phyloP scores from a whole-genome alignment of 352 stramenopile genomes.

The Pythium insidiosum region DNA sequence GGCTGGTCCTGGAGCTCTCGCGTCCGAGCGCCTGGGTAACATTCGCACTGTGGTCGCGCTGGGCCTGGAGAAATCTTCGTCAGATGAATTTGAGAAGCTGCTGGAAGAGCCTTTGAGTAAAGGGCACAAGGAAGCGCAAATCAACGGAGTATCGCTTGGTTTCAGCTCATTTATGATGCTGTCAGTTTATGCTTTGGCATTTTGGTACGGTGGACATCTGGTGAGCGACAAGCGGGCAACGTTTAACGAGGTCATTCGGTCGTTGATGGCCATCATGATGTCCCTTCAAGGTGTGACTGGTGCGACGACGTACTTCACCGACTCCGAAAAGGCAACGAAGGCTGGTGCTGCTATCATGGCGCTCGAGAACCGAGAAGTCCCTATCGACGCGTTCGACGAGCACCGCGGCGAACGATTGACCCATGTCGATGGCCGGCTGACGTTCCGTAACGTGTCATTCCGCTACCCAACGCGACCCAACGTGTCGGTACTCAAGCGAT shows the following conservation, averaged over 20 bases:
- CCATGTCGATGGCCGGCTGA: constrained; percentile 20
- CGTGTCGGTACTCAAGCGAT: constrained; percentile 58
- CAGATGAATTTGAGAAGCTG: constrained; percentile 5
- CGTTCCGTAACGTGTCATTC: constrained; percentile 63
- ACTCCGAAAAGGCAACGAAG: constrained; percentile 65
- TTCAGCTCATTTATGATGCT: constrained; percentile 52
- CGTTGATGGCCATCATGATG: constrained; percentile 32
- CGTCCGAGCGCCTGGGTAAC: constrained; percentile 19
- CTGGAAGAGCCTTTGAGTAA: constrained; percentile 11
- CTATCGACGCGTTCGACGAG: constrained; percentile 25
- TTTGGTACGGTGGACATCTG: constrained; percentile 38
- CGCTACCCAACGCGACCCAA: constrained; percentile 56
- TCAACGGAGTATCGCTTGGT: constrained; percentile 28
- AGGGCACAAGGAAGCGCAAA: constrained; percentile 11
- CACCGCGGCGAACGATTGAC: constrained; percentile 7
- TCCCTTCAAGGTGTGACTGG: constrained; percentile 12
- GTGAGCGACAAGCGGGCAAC: constrained; percentile 16
- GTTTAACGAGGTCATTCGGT: constrained; percentile 22
- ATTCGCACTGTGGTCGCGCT: constrained; percentile 26
- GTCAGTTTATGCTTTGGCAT: constrained; percentile 26
- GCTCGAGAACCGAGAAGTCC: constrained; percentile 15
- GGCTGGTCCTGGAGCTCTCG: constrained; percentile 17
- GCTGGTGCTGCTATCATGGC: constrained; percentile 22
- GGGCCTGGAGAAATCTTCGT: constrained; percentile 12
- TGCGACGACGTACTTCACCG: constrained; percentile 14